Evolutionary conservation across 2,329 filamentous ascomycete genomes (phyloP), one percentile per base, ranked within the genome.

Genomic region (Zymoseptoria ardabiliae): DNA sequence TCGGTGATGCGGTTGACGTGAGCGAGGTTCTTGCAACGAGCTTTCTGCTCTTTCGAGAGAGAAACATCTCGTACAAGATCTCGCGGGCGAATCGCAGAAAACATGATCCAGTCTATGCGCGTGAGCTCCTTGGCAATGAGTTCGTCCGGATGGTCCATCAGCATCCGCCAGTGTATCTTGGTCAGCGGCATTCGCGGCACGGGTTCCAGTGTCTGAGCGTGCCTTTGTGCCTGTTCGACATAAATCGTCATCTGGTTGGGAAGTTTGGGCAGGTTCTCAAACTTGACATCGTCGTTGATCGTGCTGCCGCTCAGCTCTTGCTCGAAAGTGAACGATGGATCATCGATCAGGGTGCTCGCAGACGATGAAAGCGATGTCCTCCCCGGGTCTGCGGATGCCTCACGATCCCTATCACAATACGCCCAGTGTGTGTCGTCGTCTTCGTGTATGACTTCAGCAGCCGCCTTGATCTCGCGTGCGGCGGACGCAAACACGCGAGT

Each of bases 81-180:
- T 60, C 94, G 89, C 58, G 96, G 89, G 23, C 91, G 86, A 62
- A 97, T 96, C 1, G 91, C 92, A 56, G 90, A 95, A 74, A 97
- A 97, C 88, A 97, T 94, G 73, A 95, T 86, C 93, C 93, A 97
- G 75, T 99, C 94, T 58, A 99, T 96, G 61, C 93, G 83, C 3
- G 94, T 97, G 69, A 99, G 82, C 74, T 99, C 94, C 61, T 88
- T 87, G 17, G 93, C 93, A 65, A 97, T 87, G 54, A 91, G 85
- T 62, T 96, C 90, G 56, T 95, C 88, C 1, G 89, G 82, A 22
- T 88, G 87, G 41, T 90, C 89, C 87, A 97, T 96, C 65, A 97
- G 89, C 55, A 88, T 85, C 65, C 92, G 90, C 80, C 94, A 99
- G 61, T 94, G 89, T 50, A 87, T 80, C 73, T 97, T 97, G 66